These are phyloP conservation scores for Paspalum notatum DNA, from an alignment of 176 grass and related monocot species.

Conservation along the genomic window DNA sequence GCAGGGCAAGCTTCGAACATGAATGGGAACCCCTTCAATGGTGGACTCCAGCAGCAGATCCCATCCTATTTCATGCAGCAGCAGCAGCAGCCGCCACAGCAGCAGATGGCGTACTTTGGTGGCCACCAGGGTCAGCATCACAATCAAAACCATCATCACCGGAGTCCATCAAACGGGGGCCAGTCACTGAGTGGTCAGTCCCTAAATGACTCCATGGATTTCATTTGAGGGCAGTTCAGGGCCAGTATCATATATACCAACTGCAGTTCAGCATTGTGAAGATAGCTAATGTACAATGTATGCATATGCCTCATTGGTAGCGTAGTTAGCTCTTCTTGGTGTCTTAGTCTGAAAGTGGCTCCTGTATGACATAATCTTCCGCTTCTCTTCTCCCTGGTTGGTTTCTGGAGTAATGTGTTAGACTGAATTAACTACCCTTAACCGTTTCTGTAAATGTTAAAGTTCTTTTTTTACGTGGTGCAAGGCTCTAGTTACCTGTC, in stretches of 20 bases:
- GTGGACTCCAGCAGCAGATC: constrained; percentile 59
- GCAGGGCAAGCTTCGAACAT: constrained; percentile 69
- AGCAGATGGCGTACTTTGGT: constrained; percentile 62
- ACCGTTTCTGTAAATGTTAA: constrained; percentile 28
- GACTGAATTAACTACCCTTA: constrained; percentile 35
- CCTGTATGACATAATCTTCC: constrained; percentile 42
- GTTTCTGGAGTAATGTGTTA: constrained; percentile 38
- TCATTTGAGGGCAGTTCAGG: constrained; percentile 62
- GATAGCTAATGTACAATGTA: constrained; percentile 63
- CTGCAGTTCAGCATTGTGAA: constrained; percentile 56
- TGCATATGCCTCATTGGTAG: constrained; percentile 52
- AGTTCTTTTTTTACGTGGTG: constrained; percentile 6
- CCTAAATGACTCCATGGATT: constrained; percentile 83
- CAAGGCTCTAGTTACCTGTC: not conserved
- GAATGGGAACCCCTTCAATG: constrained; percentile 77
- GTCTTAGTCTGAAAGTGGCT: constrained; percentile 44
- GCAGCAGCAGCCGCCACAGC: constrained; percentile 50
- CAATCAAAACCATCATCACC: constrained; percentile 55
- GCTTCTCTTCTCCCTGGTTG: not conserved
- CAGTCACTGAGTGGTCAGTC: constrained; percentile 65
- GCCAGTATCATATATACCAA: constrained; percentile 36
- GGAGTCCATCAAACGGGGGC: constrained; percentile 58
- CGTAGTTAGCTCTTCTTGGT: constrained; percentile 55
- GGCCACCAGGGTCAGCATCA: constrained; percentile 56
- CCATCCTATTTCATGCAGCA: constrained; percentile 61